These are phyloP conservation scores for Aquilaria sinensis DNA, from an alignment of 345 rosid species.

Conservation along the genomic window DNA sequence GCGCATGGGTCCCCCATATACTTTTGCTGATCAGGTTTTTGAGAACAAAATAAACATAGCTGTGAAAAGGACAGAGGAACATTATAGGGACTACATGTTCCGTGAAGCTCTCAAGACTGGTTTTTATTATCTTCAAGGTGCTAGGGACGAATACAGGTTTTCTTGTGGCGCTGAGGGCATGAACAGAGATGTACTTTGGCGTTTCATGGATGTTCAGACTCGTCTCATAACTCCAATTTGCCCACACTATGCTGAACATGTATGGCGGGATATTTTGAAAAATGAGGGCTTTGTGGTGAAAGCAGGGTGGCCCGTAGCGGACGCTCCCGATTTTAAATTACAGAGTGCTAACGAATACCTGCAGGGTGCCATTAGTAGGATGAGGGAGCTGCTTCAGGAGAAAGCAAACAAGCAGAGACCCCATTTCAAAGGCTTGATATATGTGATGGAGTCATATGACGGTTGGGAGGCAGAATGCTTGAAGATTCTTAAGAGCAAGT, in stretches of 20 bases:
- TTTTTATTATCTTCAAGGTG: slow-evolving; percentile 87
- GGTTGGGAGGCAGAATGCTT: slow-evolving; percentile 91
- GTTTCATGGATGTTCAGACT: slow-evolving; percentile 88
- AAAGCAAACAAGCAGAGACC: slow-evolving; percentile 64
- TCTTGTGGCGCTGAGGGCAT: slow-evolving; percentile 73
- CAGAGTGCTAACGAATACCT: slow-evolving; percentile 82
- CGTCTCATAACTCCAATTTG: slow-evolving; percentile 84
- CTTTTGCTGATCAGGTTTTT: slow-evolving; percentile 82
- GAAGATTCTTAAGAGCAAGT: slow-evolving; percentile 58
- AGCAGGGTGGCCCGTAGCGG: slow-evolving; percentile 86
- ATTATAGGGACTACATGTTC: slow-evolving; percentile 66
- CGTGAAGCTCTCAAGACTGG: slow-evolving; percentile 90
- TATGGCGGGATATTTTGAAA: slow-evolving; percentile 83
- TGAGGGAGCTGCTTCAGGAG: slow-evolving; percentile 77
- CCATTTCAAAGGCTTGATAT: slow-evolving; percentile 52
- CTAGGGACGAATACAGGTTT: slow-evolving; percentile 85
- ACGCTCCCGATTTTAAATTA: slow-evolving; percentile 62
- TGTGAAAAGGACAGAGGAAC: slow-evolving; percentile 58
- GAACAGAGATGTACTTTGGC: slow-evolving; percentile 62
- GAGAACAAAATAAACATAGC: slow-evolving; percentile 86
- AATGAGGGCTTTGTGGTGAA: slow-evolving; percentile 70
- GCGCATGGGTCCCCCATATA: slow-evolving; percentile 60
- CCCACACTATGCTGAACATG: slow-evolving; percentile 86
- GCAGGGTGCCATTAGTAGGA: slow-evolving; percentile 70
- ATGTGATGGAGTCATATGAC: slow-evolving; percentile 71